These are phyloP conservation scores for Diversispora epigaea DNA, from an alignment of 192 early-diverging fungal species.

Conservation along the genomic window DNA sequence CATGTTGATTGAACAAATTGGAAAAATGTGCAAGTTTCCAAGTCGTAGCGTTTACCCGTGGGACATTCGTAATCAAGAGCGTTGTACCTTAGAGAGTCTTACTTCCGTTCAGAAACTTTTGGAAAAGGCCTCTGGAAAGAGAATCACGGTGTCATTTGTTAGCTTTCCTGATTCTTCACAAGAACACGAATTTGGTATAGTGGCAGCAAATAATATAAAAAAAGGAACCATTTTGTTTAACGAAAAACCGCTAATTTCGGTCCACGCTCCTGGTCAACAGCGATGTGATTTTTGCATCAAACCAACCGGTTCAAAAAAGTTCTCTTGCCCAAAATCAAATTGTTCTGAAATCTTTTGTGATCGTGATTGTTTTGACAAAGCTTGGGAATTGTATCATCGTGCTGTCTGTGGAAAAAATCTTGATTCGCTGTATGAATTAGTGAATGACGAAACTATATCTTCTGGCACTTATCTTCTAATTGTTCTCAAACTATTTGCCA, in stretches of 20 bases:
- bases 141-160: not conserved
- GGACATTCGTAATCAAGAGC: constrained; percentile 8
- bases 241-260: not conserved
- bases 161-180: not conserved
- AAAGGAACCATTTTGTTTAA: not conserved
- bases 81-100: not conserved
- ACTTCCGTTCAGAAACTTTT: constrained; percentile 3
- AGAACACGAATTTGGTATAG: not conserved
- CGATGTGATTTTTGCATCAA: constrained; percentile 2
- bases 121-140: not conserved
- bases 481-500: not conserved
- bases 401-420: not conserved
- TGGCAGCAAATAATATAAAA: not conserved
- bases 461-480: not conserved
- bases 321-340: not conserved
- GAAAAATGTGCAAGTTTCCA: not conserved
- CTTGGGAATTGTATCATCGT: not conserved
- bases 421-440: not conserved
- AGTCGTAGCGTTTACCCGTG: not conserved
- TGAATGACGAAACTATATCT: not conserved
- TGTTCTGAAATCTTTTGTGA: constrained; percentile 7
- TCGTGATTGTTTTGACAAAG: not conserved
- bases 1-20: not conserved
- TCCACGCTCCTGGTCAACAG: constrained; percentile 1
- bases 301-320: not conserved